Evolutionary conservation across 2,329 filamentous ascomycete genomes (phyloP), one percentile per base, ranked within the genome.

Genomic region (Chrysoporthe deuterocubensis): DNA sequence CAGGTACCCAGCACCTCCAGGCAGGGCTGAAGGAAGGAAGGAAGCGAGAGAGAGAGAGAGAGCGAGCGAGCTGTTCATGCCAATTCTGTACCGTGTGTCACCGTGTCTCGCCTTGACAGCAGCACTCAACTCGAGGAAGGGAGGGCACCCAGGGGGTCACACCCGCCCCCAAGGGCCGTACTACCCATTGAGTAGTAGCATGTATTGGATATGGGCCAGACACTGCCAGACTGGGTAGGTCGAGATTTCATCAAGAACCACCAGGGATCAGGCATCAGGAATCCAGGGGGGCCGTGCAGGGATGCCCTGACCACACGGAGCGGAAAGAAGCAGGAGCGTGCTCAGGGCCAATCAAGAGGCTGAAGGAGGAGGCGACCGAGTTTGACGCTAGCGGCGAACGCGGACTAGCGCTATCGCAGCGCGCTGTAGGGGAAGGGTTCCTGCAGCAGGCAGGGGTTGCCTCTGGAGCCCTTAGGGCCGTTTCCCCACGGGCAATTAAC

Each of bases 311-410:
- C 2, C 37, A 44, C 26, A 11, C 16, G 48, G 50, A 32, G 46
- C 21, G 64, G 54, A 34, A 59, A 61, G n/a, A 26, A 16, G n/a
- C 34, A 54, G 11, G 40, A 58, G 62, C 42, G n/a, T 48, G 43
- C 6, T 8, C 2, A 16, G 14, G 60, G 57, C 65, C 68, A 65
- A 70, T 69, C 60, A 50, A 21, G 18, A 54, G 37, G 32, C n/a
- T 60, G 37, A 32, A 5, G 64, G 14, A 54, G 18, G 48, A 54
- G 58, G 65, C 40, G 59, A 48, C 26, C 37, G 50, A 42, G 69
- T 69, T 69, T 69, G 67, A 62, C 69, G 67, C 69, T 70, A 70
- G 50, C 14, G 18, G 32, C 21, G 16, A 14, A 62, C 58, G 67
- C 14, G 42, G 62, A 40, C n/a, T 67, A 68, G 69, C 62, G 64